phyloP scores from a whole-genome alignment of 1,139 yeast genomes.

The Petasospora rhodanensis region DNA sequence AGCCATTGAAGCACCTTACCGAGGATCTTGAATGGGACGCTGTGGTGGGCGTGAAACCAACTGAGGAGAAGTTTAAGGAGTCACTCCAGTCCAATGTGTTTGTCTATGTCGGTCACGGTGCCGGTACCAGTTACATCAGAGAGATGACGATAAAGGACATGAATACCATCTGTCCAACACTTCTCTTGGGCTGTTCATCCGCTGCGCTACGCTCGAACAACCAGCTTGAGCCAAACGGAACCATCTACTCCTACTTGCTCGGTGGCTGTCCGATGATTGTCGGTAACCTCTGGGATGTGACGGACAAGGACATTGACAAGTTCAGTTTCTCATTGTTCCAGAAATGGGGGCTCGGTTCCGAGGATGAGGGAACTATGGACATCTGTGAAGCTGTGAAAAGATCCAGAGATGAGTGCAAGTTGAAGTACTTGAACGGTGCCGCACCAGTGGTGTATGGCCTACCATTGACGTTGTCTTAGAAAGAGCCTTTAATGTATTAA shows the following conservation, averaged over 20 bases:
- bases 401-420: conserved; percentile 60
- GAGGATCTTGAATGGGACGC: conserved; percentile 48
- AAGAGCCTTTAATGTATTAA: conserved; percentile 2
- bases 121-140: conserved; percentile 80
- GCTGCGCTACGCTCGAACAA: conserved; percentile 63
- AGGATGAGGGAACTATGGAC: conserved; percentile 12
- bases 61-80: conserved; percentile 42
- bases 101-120: conserved; percentile 90
- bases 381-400: conserved; percentile 49
- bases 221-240: conserved; percentile 68
- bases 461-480: conserved; percentile 45
- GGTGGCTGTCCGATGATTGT: conserved; percentile 82
- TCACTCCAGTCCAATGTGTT: conserved; percentile 50
- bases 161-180: conserved; percentile 54
- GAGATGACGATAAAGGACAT: conserved; percentile 43
- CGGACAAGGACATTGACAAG: conserved; percentile 89
- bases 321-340: conserved; percentile 60
- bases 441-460: conserved; percentile 79
- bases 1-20: conserved; percentile 33
- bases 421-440: conserved; percentile 70
- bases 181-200: conserved; percentile 90
- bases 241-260: conserved; percentile 65
- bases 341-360: conserved; percentile 52
- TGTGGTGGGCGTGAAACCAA: conserved; percentile 49
- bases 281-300: conserved; percentile 94